phyloP scores from a whole-genome alignment of 768 basidiomycete species.

The Pleurotus tuoliensis region DNA sequence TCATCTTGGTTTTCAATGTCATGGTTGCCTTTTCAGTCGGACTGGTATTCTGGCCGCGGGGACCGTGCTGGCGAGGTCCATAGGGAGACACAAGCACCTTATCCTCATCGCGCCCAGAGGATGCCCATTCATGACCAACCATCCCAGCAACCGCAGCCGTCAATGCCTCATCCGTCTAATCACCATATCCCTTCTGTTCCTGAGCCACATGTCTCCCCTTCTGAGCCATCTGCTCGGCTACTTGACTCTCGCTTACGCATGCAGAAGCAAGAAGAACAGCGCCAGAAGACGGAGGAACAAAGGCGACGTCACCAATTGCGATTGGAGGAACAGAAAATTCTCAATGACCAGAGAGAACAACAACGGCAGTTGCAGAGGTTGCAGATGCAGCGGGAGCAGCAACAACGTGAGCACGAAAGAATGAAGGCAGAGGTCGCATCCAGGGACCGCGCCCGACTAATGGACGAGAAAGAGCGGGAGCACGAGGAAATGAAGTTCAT shows the following conservation, averaged over 20 bases:
- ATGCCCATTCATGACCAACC: conserved; percentile 7
- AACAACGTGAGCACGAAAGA: conserved; percentile 22
- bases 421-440: conserved; percentile 18
- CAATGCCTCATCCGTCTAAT: background rate
- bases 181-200: background rate
- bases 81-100: background rate
- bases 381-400: conserved; percentile 18
- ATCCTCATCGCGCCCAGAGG: conserved; percentile 2
- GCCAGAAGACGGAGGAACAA: conserved; percentile 15
- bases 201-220: background rate
- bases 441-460: conserved; percentile 17
- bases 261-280: conserved; percentile 11
- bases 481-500: background rate
- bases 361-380: conserved; percentile 23
- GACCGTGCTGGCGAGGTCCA: background rate
- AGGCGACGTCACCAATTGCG: conserved; percentile 16
- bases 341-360: conserved; percentile 16
- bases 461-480: conserved; percentile 12
- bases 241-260: conserved; percentile 7
- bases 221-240: background rate
- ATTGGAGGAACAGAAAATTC: conserved; percentile 11
- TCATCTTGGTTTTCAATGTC: background rate
- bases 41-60: background rate
- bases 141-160: background rate
- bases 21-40: background rate